phyloP scores from a whole-genome alignment of 768 basidiomycete species.

The Psilocybe azurescens region DNA sequence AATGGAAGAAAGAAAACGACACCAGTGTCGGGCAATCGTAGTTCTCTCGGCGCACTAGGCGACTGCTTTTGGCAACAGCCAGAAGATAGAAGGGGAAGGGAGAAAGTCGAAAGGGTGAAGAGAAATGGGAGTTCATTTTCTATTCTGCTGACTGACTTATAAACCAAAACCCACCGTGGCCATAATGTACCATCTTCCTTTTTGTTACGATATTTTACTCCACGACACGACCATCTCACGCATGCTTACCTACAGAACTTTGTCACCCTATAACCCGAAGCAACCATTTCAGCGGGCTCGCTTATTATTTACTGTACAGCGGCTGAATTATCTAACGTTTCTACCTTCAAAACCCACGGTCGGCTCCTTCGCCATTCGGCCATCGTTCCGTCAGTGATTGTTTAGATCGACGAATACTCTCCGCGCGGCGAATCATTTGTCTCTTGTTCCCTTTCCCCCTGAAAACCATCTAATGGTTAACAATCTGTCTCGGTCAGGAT shows the following conservation, averaged over 20 bases:
- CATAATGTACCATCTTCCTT: neutral
- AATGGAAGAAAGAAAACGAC: conserved; percentile 48
- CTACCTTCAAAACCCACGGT: no score
- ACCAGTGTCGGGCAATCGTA: conserved; percentile 58
- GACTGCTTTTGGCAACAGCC: conserved; percentile 32
- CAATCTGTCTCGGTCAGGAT: neutral
- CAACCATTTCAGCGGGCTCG: neutral
- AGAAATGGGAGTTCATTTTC: conserved; percentile 1
- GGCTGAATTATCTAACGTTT: no score
- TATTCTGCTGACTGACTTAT: conserved; percentile 19
- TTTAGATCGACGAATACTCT: no score
- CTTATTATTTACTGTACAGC: neutral
- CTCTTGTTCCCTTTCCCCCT: neutral
- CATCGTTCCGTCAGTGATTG: no score
- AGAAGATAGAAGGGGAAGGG: conserved; percentile 20
- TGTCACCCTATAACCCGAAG: no score
- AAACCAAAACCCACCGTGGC: neutral
- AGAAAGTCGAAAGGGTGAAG: conserved; percentile 20
- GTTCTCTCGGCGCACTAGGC: conserved; percentile 49
- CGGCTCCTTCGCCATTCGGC: no score
- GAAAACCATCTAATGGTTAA: neutral
- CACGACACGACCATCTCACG: conserved; percentile 11
- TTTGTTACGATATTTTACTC: conserved; percentile 16
- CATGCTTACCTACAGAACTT: neutral
- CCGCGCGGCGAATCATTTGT: no score